Base-by-base conservation (phyloP, 176 grass and related monocot genomes). In the Oryza nivara region DNA sequence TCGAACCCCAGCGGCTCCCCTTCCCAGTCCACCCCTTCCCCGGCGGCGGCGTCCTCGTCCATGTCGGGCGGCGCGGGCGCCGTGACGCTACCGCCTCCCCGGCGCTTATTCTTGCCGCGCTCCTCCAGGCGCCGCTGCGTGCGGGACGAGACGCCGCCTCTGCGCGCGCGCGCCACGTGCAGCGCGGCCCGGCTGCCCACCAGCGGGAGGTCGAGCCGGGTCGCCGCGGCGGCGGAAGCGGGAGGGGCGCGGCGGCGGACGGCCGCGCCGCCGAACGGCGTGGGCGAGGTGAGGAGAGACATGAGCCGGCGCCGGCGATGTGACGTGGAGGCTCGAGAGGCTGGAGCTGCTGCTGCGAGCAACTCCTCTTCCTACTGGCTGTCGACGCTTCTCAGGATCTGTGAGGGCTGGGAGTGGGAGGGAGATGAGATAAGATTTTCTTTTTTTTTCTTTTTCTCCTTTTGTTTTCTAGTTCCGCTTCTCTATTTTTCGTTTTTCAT, bases 101-200 rank as follows among this genome's bases (percentile, higher is more conserved):
- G 56, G 68, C 83, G 89, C 88, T 96, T 32, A 32, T 32, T 99
- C 88, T 88, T 96, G 70, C 88, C 88, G 38, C 87, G 89, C 43
- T 99, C 94, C 75, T 99, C 96, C 44, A 91, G 87, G 32, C 93
- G 93, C 67, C 90, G 91, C 84, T 90, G 88, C 73, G 90, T 94
- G 66, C 96, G 93, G 68, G 92, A 97, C 23, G 97, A 96, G 34
- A 96, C 83, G 64, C 97, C 97, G 69, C 91, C 82, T 72, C 78
- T 84, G 80, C 86, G 86, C 63, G 93, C 93, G 66, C 84, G 80
- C 43, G 80, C 92, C 63, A 94, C 88, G 80, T 89, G 91, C 28
- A 85, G 81, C 46, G 64, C 74, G 3, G 56, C 65, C 49, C 84
- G 85, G 66, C 86, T 60, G 76, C 60, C 35, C 73, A 16, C 35